Conservation (phyloP, 208 protist genomes). For the Trypanosoma scelopori region DNA sequence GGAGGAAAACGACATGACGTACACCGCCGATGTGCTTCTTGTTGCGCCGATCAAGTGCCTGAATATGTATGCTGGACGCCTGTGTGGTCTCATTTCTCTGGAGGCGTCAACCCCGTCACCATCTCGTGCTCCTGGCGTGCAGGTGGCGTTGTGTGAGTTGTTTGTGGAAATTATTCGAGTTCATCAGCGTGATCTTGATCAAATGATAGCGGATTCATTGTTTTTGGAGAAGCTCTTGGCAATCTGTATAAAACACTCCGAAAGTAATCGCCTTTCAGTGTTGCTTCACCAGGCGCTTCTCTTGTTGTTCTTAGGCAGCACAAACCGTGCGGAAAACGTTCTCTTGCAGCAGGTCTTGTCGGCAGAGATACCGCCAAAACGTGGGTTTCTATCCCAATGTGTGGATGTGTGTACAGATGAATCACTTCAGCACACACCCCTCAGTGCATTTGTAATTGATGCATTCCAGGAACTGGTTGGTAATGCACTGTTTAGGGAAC, state of each 20-base stretch:
- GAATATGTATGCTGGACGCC: constrained; percentile 26
- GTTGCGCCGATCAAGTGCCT: constrained; percentile 43
- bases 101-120: constrained; percentile 1
- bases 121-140: constrained; percentile 27
- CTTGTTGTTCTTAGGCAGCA: constrained; percentile 48
- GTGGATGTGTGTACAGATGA: constrained; percentile 14
- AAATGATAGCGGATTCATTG: constrained; percentile 32
- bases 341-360: constrained; percentile 12
- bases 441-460: constrained; percentile 26
- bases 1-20: constrained; percentile 41
- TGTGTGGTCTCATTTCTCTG: constrained; percentile 31
- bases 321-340: constrained; percentile 1
- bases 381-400: constrained; percentile 19
- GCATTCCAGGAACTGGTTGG: constrained; percentile 30
- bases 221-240: constrained; percentile 52
- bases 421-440: constrained; percentile 6
- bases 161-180: constrained; percentile 60
- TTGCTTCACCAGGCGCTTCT: constrained; percentile 43
- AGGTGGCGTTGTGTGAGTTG: constrained; percentile 47
- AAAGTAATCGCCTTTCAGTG: constrained; percentile 40
- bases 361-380: constrained; percentile 1
- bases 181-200: constrained; percentile 40
- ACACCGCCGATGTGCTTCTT: constrained; percentile 31
- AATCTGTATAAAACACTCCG: constrained; percentile 42
- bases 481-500: constrained; percentile 37